Conservation (phyloP, 768 basidiomycete genomes). For the Auricularia sp. region DNA sequence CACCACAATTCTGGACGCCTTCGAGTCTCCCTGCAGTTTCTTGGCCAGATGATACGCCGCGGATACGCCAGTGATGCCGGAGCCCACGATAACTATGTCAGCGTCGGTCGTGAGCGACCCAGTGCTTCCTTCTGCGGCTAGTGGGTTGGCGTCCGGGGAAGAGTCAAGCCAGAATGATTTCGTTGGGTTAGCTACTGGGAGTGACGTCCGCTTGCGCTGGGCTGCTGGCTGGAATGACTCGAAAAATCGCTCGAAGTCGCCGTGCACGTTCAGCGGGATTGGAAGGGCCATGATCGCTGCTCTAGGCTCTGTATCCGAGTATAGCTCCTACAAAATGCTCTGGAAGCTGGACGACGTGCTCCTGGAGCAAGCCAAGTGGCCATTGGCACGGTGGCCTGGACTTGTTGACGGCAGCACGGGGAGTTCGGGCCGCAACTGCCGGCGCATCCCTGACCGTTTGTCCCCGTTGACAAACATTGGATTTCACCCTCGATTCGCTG, state of each 20-base stretch:
- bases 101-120: slow-evolving; percentile 48
- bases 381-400: too few relatives aligned
- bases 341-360: too few relatives aligned
- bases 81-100: slow-evolving; percentile 72
- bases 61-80: slow-evolving; percentile 69
- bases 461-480: too few relatives aligned
- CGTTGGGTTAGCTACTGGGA: slow-evolving; percentile 57
- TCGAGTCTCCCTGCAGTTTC: slow-evolving; percentile 14
- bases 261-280: slow-evolving; percentile 3
- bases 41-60: slow-evolving; percentile 63
- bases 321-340: too few relatives aligned
- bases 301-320: too few relatives aligned
- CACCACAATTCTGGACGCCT: slow-evolving; percentile 43
- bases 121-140: slow-evolving; percentile 55
- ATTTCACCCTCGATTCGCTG: too few relatives aligned
- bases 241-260: slow-evolving; percentile 2
- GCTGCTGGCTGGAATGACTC: neutral
- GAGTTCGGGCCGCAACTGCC: too few relatives aligned
- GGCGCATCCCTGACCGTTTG: too few relatives aligned
- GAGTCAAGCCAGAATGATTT: slow-evolving; percentile 64
- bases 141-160: slow-evolving; percentile 48
- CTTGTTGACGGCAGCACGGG: too few relatives aligned
- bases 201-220: slow-evolving; percentile 10
- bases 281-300: slow-evolving; percentile 7
- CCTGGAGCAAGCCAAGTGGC: too few relatives aligned